Evolutionary conservation across 257 asterid genomes (phyloP), one percentile per base, ranked within the genome.

Genomic region (Coffea eugenioides): DNA sequence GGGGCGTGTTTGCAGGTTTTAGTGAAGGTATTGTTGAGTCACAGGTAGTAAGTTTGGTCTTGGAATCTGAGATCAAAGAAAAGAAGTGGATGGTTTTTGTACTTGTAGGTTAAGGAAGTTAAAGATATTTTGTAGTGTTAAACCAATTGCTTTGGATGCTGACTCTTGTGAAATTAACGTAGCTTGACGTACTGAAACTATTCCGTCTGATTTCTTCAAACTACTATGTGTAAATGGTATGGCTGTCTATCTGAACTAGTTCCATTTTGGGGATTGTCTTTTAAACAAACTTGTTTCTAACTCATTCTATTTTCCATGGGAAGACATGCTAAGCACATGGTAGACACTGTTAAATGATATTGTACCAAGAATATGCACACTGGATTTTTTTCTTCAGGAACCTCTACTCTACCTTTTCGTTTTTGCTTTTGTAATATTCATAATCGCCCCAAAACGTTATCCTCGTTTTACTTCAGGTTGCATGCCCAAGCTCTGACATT

Each of bases 401-500:
- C 49, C 59, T 74, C 9, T 54, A 54, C 59, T 74, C 16, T 54
- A 54, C 36, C 9, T 71, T 0, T 57, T 36, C 8, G 36, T 25
- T 36, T 39, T 20, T 41, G 10, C 31, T 51, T 23, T 54, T 8
- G 15, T 54, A 39, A 73, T 54, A 18, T n/a, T 57, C 15, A 16
- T 8, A 46, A 15, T 36, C 48, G 15, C 52, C 39, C 25, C 45
- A n/a, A 39, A 43, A 5, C 43, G 25, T 76, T 27, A 10, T 76
- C 27, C 0, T 61, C 21, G 61, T 61, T 62, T 41, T 15, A 34
- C 39, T 20, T 78, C 88, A 93, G 98, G 92, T 84, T 95, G 90
- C 99, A 95, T 27, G 98, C 99, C 4, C 99, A 92, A 83, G 99
- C 96, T 48, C 89, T 95, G 41, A 95, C 99, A 12, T 94, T 95